Percentiles rank a stretch among this genome's conserved stretches.
Evolutionary conservation across 2,329 filamentous ascomycete species (phyloP).

Genomic region (Coniochaeta sp.): DNA sequence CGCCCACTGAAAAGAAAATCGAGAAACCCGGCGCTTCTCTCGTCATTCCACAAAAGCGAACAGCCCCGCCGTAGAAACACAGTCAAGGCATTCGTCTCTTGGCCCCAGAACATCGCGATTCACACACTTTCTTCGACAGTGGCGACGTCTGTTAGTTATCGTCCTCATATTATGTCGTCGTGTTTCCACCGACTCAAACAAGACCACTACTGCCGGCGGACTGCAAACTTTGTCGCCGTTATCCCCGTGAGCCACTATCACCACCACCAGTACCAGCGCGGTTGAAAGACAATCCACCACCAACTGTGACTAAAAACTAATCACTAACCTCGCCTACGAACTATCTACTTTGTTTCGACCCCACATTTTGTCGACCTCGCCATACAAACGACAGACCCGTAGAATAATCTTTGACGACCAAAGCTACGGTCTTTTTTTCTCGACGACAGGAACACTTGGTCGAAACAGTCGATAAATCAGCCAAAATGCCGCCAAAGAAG

Average conservation of each 20-base stretch:
- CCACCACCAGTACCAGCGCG: not conserved
- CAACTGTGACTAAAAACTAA: not conserved
- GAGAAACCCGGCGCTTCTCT: not conserved
- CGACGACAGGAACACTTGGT: too few species aligned
- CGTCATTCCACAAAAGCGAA: not conserved
- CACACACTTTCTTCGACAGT: not conserved
- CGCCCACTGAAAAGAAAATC: slow-evolving; percentile 9
- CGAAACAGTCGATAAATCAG: slow-evolving; percentile 5
- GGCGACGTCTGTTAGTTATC: not conserved
- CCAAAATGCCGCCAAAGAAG: slow-evolving; percentile 85
- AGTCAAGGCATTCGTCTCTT: not conserved
- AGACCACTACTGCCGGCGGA: slow-evolving; percentile 6
- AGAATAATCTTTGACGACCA: too few species aligned
- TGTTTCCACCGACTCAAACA: slow-evolving; percentile 7
- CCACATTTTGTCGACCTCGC: not conserved
- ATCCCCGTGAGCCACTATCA: not conserved
- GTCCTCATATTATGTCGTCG: slow-evolving; percentile 10
- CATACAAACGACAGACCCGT: not conserved
- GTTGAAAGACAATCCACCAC: not conserved
- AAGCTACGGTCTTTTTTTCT: not conserved
- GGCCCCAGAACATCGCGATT: not conserved
- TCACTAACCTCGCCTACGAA: too few species aligned
- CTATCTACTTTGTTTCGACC: not conserved
- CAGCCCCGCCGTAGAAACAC: not conserved
- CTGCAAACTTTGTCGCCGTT: slow-evolving; percentile 5